phyloP scores from a whole-genome alignment of 306 rosid species.

The Arachis hypogaea region DNA sequence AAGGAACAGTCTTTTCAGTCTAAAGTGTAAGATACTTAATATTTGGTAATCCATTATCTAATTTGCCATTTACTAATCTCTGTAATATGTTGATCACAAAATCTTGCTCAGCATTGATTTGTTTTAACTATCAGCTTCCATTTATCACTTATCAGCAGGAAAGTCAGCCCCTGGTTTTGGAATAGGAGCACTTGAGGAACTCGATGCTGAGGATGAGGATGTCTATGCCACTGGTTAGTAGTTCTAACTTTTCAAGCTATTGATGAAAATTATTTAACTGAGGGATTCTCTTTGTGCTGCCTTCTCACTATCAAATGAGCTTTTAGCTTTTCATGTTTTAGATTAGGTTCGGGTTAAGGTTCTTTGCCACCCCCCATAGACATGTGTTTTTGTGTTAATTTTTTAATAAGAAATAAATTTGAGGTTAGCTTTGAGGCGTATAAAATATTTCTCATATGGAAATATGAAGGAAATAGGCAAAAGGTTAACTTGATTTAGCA shows the following conservation, averaged over 20 bases:
- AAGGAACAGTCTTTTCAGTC: slow-evolving; percentile 74
- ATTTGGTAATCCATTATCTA: slow-evolving; percentile 24
- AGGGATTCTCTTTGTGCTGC: slow-evolving; percentile 21
- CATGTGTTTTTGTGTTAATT: neutral
- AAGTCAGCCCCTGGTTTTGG: slow-evolving; percentile 96
- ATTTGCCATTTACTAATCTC: slow-evolving; percentile 35
- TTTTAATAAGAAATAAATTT: neutral
- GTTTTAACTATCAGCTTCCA: slow-evolving; percentile 38
- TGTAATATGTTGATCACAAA: slow-evolving; percentile 34
- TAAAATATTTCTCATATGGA: slow-evolving; percentile 8
- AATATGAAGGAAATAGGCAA: slow-evolving; percentile 22
- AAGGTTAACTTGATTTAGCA: slow-evolving; percentile 31
- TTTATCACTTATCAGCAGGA: slow-evolving; percentile 66
- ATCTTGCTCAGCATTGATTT: slow-evolving; percentile 38
- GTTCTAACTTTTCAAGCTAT: slow-evolving; percentile 34
- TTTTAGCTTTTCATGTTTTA: slow-evolving; percentile 8
- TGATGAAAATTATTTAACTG: slow-evolving; percentile 10
- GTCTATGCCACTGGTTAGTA: slow-evolving; percentile 80
- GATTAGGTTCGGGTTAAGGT: neutral
- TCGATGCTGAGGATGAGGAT: slow-evolving; percentile 93
- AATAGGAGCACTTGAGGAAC: slow-evolving; percentile 98
- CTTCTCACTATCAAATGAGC: slow-evolving; percentile 1
- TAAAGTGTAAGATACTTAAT: slow-evolving; percentile 70
- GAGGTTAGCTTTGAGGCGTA: neutral
- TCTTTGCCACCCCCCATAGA: neutral